A percentile compares a stretch with the other conserved stretches of the same genome.
These are phyloP conservation scores for Chaetoceros muelleri DNA, from an alignment of 108 stramenopile genomes.

Conservation along the genomic window DNA sequence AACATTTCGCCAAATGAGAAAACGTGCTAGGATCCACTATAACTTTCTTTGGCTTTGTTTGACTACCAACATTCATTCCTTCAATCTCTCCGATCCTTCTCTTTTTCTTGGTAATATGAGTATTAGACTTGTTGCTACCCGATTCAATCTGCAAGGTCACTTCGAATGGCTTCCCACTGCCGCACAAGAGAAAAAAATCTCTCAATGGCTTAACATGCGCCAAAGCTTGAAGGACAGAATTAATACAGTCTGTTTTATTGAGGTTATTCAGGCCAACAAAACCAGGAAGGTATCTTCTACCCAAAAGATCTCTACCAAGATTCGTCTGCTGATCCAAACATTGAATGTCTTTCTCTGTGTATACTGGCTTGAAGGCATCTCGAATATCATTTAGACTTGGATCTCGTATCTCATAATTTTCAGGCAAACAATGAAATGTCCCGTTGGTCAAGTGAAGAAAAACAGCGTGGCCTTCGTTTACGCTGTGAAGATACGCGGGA, in stretches of 20 bases:
- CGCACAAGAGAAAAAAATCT: slow-evolving; percentile 78
- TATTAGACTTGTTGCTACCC: not conserved
- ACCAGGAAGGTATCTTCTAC: slow-evolving; percentile 89
- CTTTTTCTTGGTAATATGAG: slow-evolving; percentile 7
- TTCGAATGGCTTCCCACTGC: slow-evolving; percentile 1
- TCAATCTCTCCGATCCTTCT: not conserved
- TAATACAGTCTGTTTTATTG: slow-evolving; percentile 88
- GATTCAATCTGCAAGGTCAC: not conserved
- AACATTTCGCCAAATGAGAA: slow-evolving; percentile 48
- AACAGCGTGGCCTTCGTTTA: slow-evolving; percentile 87
- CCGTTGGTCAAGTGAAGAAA: slow-evolving; percentile 79
- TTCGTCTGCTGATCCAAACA: slow-evolving; percentile 64
- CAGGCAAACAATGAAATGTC: slow-evolving; percentile 90
- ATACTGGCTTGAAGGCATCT: slow-evolving; percentile 73
- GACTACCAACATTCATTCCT: slow-evolving; percentile 1
- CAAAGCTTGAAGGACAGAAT: slow-evolving; percentile 85
- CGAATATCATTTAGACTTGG: slow-evolving; percentile 79
- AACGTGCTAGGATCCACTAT: slow-evolving; percentile 21
- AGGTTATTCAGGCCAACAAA: slow-evolving; percentile 94
- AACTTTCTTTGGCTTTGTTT: slow-evolving; percentile 13
- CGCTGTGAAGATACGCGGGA: slow-evolving; percentile 91
- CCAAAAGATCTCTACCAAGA: slow-evolving; percentile 83
- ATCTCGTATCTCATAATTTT: slow-evolving; percentile 91
- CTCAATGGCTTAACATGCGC: slow-evolving; percentile 86
- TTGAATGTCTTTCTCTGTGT: slow-evolving; percentile 50